phyloP scores from a whole-genome alignment of 1,284 basidiomycete genomes.

The Anthracocystis walkeri region DNA sequence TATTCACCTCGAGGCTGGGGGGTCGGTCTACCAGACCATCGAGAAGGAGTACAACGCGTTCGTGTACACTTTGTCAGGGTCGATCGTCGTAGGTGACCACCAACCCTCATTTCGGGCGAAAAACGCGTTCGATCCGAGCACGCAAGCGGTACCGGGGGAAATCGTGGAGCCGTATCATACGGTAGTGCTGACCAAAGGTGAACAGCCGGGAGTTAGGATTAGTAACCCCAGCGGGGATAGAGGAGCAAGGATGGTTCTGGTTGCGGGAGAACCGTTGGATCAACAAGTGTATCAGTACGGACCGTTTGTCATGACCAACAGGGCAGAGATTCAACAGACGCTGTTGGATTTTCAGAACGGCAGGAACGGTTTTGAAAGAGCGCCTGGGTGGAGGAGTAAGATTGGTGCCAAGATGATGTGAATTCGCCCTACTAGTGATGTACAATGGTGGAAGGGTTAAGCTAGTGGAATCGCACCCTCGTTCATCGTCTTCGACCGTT shows the following conservation, averaged over 20 bases:
- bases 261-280: conserved; percentile 88
- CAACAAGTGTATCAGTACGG: conserved; percentile 89
- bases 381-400: conserved; percentile 85
- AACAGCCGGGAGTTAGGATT: conserved; percentile 77
- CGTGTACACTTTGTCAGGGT: conserved; percentile 68
- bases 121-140: conserved; percentile 7
- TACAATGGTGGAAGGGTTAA: not conserved
- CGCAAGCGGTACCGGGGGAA: conserved; percentile 5
- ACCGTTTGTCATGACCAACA: conserved; percentile 80
- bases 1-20: conserved; percentile 77
- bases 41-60: conserved; percentile 74
- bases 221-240: conserved; percentile 68
- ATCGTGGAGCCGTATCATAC: conserved; percentile 78
- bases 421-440: no score
- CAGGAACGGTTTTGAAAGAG: conserved; percentile 90
- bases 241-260: conserved; percentile 68
- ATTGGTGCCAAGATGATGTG: conserved; percentile 72
- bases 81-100: conserved; percentile 73
- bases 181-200: conserved; percentile 73
- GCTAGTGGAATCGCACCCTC: conserved; percentile 13
- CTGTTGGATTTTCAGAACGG: conserved; percentile 84
- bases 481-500: not conserved
- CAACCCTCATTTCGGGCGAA: conserved; percentile 59
- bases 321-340: conserved; percentile 84
- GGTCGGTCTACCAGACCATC: conserved; percentile 83